Evolutionary conservation across 108 stramenopile species (phyloP).

Genomic region (Cyclotella choctawhatcheeana): DNA sequence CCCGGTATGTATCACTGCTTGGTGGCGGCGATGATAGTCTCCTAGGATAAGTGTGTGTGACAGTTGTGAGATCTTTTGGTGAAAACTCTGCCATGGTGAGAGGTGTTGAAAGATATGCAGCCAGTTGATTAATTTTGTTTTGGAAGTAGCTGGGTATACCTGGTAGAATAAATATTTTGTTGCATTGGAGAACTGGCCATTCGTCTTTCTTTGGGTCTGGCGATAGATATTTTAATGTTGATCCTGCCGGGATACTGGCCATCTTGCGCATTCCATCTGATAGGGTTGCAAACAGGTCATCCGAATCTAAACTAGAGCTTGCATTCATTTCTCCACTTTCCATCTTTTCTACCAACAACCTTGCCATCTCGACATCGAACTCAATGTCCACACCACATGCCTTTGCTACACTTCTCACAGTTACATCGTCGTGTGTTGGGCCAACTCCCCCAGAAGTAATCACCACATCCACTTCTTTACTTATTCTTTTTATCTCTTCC

Average conservation of each 20-base stretch:
- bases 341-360: conserved; percentile 61
- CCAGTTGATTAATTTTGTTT: conserved; percentile 81
- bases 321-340: conserved; percentile 23
- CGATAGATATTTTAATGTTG: conserved; percentile 72
- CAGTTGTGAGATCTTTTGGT: neutral
- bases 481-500: conserved; percentile 74
- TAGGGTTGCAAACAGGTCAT: conserved; percentile 44
- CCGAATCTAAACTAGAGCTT: conserved; percentile 25
- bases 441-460: conserved; percentile 97
- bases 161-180: conserved; percentile 94
- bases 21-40: conserved; percentile 7
- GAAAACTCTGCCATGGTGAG: neutral
- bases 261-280: conserved; percentile 86
- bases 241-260: conserved; percentile 76
- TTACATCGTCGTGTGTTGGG: conserved; percentile 97
- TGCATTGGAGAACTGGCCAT: conserved; percentile 87
- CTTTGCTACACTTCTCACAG: conserved; percentile 89
- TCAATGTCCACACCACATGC: conserved; percentile 73
- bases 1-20: conserved; percentile 64
- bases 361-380: conserved; percentile 89
- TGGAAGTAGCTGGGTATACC: conserved; percentile 93
- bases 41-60: conserved; percentile 3
- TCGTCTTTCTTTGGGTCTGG: conserved; percentile 47
- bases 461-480: conserved; percentile 81
- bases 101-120: conserved; percentile 60